Evolutionary conservation across 2,329 filamentous ascomycete genomes (phyloP).

Genomic region (Escovopsis weberi): DNA sequence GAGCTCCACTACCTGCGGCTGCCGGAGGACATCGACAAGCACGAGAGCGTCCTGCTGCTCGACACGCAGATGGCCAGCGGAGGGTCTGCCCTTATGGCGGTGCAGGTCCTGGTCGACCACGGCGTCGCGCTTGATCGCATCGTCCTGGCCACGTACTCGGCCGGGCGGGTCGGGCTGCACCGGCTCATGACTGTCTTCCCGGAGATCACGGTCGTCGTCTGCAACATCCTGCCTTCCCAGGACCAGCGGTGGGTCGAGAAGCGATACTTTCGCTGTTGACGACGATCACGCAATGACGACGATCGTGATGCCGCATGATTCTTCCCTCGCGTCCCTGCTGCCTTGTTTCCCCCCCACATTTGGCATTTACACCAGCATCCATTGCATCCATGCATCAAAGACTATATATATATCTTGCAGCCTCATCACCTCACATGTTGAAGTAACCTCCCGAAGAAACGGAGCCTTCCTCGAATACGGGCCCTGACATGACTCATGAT

Average conservation of each 20-base stretch:
- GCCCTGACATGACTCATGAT: no score
- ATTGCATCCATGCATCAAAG: no score
- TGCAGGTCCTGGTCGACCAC: conserved; percentile 89
- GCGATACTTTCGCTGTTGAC: conserved; percentile 74
- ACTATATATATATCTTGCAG: no score
- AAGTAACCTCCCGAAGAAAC: no score
- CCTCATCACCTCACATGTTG: no score
- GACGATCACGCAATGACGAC: not conserved
- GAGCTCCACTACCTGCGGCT: conserved; percentile 84
- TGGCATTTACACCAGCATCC: no score
- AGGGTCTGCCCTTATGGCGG: conserved; percentile 77
- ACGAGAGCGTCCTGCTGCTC: conserved; percentile 71
- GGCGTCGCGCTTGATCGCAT: conserved; percentile 75
- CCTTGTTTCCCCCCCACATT: no score
- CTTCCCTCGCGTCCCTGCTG: no score
- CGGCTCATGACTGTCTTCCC: conserved; percentile 81
- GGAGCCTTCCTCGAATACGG: no score
- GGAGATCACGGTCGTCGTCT: conserved; percentile 72
- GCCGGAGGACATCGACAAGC: conserved; percentile 54
- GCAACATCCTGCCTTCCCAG: conserved; percentile 64
- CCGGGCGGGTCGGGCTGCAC: conserved; percentile 70
- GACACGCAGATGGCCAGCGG: conserved; percentile 94
- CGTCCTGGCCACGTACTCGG: conserved; percentile 85
- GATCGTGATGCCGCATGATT: not conserved
- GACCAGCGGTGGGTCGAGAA: conserved; percentile 84